These are phyloP conservation scores for Fusarium sp. DNA, from an alignment of 2,329 filamentous ascomycete species.

Conservation along the genomic window DNA sequence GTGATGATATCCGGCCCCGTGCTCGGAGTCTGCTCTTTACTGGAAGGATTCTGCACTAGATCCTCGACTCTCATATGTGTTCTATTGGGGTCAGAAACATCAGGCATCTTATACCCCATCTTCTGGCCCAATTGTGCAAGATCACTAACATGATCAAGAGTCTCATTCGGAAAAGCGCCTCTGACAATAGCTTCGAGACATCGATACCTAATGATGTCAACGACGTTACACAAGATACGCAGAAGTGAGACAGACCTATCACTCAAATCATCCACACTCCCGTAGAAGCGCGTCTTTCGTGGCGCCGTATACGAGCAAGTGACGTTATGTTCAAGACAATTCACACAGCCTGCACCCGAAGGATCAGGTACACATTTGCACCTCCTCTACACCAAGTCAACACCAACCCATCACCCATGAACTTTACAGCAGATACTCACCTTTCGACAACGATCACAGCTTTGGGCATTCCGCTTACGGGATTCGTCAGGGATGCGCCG, in stretches of 20 bases:
- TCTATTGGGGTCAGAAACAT: conserved; percentile 34
- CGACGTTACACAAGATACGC: background rate
- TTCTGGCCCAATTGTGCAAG: conserved; percentile 44
- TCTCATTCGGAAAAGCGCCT: conserved; percentile 47
- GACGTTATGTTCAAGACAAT: conserved; percentile 47
- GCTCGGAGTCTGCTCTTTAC: background rate
- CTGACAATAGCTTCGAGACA: conserved; percentile 50
- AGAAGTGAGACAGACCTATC: conserved; percentile 41
- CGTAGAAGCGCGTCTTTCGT: conserved; percentile 50
- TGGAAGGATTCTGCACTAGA: conserved; percentile 4
- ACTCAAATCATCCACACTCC: conserved; percentile 49
- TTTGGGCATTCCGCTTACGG: conserved; percentile 48
- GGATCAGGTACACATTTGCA: conserved; percentile 48
- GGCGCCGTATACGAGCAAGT: conserved; percentile 48
- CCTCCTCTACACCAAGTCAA: conserved; percentile 18
- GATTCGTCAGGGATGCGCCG: conserved; percentile 49
- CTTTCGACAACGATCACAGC: conserved; percentile 50
- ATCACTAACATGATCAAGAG: conserved; percentile 42
- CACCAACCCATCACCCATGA: background rate
- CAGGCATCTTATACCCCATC: conserved; percentile 48
- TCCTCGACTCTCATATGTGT: conserved; percentile 27
- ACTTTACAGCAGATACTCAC: conserved; percentile 17
- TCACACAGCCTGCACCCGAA: conserved; percentile 44
- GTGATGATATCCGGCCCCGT: conserved; percentile 1
- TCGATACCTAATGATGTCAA: conserved; percentile 39